Evolutionary conservation across 306 rosid species (phyloP), one percentile per base, ranked within the genome.

Genomic region (Hippophae gyantsensis): DNA sequence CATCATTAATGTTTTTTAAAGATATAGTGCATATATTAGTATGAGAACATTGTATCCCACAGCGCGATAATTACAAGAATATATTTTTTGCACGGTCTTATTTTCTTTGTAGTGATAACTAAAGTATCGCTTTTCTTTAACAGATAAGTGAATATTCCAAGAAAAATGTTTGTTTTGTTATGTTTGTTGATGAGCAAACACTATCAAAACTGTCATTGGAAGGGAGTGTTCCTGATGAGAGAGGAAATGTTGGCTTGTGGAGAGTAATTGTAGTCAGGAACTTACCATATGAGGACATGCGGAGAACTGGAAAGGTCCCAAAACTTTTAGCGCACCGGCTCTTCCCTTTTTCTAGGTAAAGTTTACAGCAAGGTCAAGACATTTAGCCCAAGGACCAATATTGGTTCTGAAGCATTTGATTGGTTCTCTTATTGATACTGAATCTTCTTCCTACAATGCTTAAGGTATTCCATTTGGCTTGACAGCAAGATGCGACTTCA

Each of bases 241-340:
- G 62, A 46, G 95, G 97, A 76, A 42, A 62, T 50, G 56, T 90
- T 62, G 97, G 97, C 65, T 65, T 87, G 42, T 90, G 97, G 97
- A 90, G 72, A 79, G 52, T 87, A 26, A 78, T 87, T 68, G 54
- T 83, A 42, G 95, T 84, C 44, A 79, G 73, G 63, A 90, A 78
- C 66, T 82, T 87, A 70, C 97, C 94, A 26, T 90, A 79, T 68
- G 70, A 74, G 44, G 95, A 90, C 77, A 84, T 90, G 97, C 81
- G 97, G 56, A 84, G 94, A 81, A 84, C 94, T 11, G 97, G 97
- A 72, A 90, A 90, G 85, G 95, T 90, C 78, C 97, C 97, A 8
- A 90, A 90, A 69, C 77, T 90, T 81, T 79, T 90, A 69, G 81
- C 95, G 43, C 97, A 87, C 70, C 90, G 94, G 60, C 90, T 90